These are phyloP conservation scores for Zymoseptoria brevis DNA, from an alignment of 2,329 filamentous ascomycete species.

Conservation along the genomic window DNA sequence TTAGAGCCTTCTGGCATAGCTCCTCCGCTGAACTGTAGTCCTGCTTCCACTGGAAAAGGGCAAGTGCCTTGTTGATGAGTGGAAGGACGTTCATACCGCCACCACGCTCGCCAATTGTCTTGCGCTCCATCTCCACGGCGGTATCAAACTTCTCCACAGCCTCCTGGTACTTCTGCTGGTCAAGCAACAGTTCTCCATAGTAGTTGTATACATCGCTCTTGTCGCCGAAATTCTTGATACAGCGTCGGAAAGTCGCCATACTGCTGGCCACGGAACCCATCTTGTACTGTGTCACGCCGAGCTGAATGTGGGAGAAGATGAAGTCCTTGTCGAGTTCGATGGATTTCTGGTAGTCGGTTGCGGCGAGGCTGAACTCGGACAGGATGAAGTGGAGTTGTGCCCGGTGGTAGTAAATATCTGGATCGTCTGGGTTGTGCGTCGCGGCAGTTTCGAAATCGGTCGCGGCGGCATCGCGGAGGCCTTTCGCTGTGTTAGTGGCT, in stretches of 20 bases:
- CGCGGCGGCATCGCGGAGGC: slow-evolving; percentile 76
- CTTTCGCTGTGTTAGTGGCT: slow-evolving; percentile 33
- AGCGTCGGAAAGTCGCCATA: slow-evolving; percentile 95
- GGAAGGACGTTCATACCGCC: slow-evolving; percentile 96
- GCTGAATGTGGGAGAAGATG: slow-evolving; percentile 99
- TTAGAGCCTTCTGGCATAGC: slow-evolving; percentile 92
- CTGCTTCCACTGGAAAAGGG: slow-evolving; percentile 96
- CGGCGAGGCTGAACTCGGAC: slow-evolving; percentile 82
- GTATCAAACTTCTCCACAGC: slow-evolving; percentile 97
- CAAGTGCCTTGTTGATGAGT: slow-evolving; percentile 95
- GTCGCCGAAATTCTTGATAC: slow-evolving; percentile 96
- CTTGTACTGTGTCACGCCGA: slow-evolving; percentile 99
- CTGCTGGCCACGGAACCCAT: slow-evolving; percentile 96
- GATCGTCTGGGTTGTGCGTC: slow-evolving; percentile 76
- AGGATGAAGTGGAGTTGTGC: slow-evolving; percentile 98
- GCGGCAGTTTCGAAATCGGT: slow-evolving; percentile 82
- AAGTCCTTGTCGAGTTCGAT: slow-evolving; percentile 94
- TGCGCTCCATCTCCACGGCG: slow-evolving; percentile 97
- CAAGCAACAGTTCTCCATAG: slow-evolving; percentile 91
- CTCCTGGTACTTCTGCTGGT: slow-evolving; percentile 92
- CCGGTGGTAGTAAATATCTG: slow-evolving; percentile 98
- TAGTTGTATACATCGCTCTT: slow-evolving; percentile 99
- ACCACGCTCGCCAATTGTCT: slow-evolving; percentile 60
- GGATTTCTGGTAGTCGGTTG: slow-evolving; percentile 98
- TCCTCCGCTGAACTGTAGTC: slow-evolving; percentile 93